A percentile compares a stretch with the other conserved stretches of the same genome.
Conservation (phyloP, 768 basidiomycete species). For the Lentinula guzmanii region DNA sequence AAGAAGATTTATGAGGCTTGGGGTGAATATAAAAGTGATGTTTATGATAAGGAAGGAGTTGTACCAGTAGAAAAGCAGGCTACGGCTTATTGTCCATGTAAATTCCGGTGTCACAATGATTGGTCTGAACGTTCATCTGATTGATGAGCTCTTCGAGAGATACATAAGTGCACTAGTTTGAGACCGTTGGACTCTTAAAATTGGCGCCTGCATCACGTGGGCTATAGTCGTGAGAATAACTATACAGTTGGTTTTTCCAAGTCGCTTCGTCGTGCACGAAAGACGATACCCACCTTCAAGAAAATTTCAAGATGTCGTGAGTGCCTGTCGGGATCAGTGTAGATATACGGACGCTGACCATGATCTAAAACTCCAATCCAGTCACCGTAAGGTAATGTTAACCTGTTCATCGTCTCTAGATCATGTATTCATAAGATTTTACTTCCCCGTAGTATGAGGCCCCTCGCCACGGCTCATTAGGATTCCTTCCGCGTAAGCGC, state of each 20-base stretch:
- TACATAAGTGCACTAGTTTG: too few species aligned
- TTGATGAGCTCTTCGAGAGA: too few species aligned
- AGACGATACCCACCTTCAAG: not conserved
- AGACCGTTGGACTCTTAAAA: not conserved
- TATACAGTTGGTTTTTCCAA: not conserved
- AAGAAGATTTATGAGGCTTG: too few species aligned
- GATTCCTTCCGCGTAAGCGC: slow-evolving; percentile 95
- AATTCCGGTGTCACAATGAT: too few species aligned
- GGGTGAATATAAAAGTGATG: too few species aligned
- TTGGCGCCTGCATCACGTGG: not conserved
- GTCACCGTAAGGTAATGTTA: slow-evolving; percentile 79
- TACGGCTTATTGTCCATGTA: too few species aligned
- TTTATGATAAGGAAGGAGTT: too few species aligned
- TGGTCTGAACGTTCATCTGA: too few species aligned
- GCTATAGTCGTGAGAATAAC: not conserved
- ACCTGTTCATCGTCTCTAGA: slow-evolving; percentile 9
- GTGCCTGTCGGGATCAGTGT: not conserved
- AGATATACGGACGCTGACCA: not conserved
- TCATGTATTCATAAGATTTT: not conserved
- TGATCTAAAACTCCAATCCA: slow-evolving; percentile 20
- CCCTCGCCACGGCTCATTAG: slow-evolving; percentile 96
- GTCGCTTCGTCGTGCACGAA: not conserved
- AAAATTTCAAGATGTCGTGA: slow-evolving; percentile 46
- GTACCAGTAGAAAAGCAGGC: too few species aligned
- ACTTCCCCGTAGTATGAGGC: slow-evolving; percentile 78